Conservation (phyloP, 2,329 filamentous ascomycete genomes). For the Daldinia sp. region DNA sequence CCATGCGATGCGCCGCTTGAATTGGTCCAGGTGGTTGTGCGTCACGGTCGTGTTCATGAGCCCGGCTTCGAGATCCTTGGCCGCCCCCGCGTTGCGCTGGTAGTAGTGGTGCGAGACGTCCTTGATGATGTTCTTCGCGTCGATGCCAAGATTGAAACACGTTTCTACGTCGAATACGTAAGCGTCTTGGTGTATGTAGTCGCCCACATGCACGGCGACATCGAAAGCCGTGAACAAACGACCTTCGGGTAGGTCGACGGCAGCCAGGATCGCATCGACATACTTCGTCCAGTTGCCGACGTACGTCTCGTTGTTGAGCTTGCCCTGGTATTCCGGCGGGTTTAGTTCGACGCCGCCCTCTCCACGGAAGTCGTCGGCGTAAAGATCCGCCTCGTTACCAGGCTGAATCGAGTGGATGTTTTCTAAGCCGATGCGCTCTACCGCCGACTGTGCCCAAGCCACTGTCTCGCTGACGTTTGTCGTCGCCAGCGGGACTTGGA, state of each 20-base stretch:
- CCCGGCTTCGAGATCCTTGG: constrained; percentile 46
- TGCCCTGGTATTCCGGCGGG: constrained; percentile 53
- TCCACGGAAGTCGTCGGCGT: constrained; percentile 47
- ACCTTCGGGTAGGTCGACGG: constrained; percentile 45
- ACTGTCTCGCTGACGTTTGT: constrained; percentile 53
- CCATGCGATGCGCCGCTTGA: constrained; percentile 51
- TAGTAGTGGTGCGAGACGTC: constrained; percentile 56
- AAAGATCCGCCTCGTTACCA: constrained; percentile 54
- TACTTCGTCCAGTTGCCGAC: constrained; percentile 54
- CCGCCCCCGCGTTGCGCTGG: constrained; percentile 51
- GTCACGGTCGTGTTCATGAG: constrained; percentile 51
- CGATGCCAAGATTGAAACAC: constrained; percentile 53
- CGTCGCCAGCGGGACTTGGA: constrained; percentile 54
- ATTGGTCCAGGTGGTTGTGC: constrained; percentile 49
- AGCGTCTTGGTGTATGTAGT: constrained; percentile 37
- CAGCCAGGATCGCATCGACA: constrained; percentile 49
- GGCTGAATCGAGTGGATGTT: constrained; percentile 54
- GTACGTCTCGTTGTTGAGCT: constrained; percentile 52
- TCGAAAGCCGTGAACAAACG: constrained; percentile 55
- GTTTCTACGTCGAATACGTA: constrained; percentile 49
- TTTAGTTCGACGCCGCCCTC: constrained; percentile 47
- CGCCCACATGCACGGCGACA: constrained; percentile 48
- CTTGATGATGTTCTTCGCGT: constrained; percentile 50
- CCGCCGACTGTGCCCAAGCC: constrained; percentile 51
- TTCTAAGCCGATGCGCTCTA: constrained; percentile 49